Conservation (phyloP, 2,329 filamentous ascomycete species). For the Monilinia aucupariae region DNA sequence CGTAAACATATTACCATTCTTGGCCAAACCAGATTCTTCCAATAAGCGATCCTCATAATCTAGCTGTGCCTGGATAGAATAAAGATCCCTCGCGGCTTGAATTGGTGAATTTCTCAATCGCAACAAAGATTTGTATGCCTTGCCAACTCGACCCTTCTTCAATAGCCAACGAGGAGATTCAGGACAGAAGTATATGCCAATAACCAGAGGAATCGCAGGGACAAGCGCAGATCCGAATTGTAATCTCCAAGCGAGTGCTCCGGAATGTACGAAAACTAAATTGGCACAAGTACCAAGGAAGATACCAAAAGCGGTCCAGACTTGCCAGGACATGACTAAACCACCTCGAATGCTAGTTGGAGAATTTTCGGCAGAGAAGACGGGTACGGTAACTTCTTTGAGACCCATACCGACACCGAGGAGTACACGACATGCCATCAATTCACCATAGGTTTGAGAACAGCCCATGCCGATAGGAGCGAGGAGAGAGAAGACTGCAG, state of each 20-base stretch:
- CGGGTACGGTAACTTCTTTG: slow-evolving; percentile 46
- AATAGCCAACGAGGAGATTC: slow-evolving; percentile 63
- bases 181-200: slow-evolving; percentile 55
- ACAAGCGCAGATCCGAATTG: slow-evolving; percentile 61
- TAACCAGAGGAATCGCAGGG: slow-evolving; percentile 55
- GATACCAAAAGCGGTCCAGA: slow-evolving; percentile 57
- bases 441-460: slow-evolving; percentile 53
- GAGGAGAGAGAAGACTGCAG: slow-evolving; percentile 56
- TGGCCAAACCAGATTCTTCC: slow-evolving; percentile 34
- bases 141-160: slow-evolving; percentile 50
- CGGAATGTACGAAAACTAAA: slow-evolving; percentile 54
- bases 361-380: slow-evolving; percentile 51
- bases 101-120: slow-evolving; percentile 53
- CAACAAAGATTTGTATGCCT: slow-evolving; percentile 53
- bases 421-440: slow-evolving; percentile 51
- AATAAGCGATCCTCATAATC: slow-evolving; percentile 41
- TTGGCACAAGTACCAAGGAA: slow-evolving; percentile 63
- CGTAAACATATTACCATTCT: slow-evolving; percentile 44
- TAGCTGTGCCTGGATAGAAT: slow-evolving; percentile 52
- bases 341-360: slow-evolving; percentile 50
- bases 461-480: slow-evolving; percentile 56
- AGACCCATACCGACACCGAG: slow-evolving; percentile 58
- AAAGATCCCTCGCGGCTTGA: slow-evolving; percentile 57
- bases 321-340: slow-evolving; percentile 49
- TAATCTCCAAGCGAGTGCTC: slow-evolving; percentile 56